These are phyloP conservation scores for Citrullus amarus DNA, from an alignment of 306 rosid genomes.

Conservation along the genomic window DNA sequence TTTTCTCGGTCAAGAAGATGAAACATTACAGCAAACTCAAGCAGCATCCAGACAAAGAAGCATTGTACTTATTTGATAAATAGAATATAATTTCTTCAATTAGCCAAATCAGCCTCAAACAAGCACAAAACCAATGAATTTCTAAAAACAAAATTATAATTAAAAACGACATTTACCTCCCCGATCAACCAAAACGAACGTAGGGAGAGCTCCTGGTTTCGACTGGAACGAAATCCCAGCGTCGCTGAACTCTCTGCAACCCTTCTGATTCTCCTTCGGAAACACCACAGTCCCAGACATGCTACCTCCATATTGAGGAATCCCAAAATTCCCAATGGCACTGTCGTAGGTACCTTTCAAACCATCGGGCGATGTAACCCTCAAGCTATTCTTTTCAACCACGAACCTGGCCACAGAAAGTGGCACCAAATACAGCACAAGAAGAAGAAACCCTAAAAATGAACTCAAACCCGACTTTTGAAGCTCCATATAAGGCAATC, in stretches of 20 bases:
- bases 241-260: slow-evolving; percentile 70
- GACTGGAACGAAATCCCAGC: slow-evolving; percentile 59
- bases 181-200: slow-evolving; percentile 83
- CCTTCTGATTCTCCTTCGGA: slow-evolving; percentile 78
- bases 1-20: not conserved
- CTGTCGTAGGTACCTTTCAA: slow-evolving; percentile 74
- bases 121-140: slow-evolving; percentile 7
- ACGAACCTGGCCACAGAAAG: slow-evolving; percentile 58
- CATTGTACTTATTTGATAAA: not conserved
- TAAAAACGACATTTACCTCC: slow-evolving; percentile 46
- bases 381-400: slow-evolving; percentile 95
- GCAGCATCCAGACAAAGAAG: not conserved
- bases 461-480: slow-evolving; percentile 30
- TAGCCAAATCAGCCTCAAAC: not conserved
- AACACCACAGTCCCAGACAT: slow-evolving; percentile 79
- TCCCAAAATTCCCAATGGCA: slow-evolving; percentile 97
- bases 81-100: not conserved
- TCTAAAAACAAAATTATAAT: not conserved
- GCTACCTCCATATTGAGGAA: slow-evolving; percentile 98
- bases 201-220: slow-evolving; percentile 79
- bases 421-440: slow-evolving; percentile 34
- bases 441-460: slow-evolving; percentile 66
- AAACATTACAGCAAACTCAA: not conserved
- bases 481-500: slow-evolving; percentile 37
- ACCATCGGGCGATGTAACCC: slow-evolving; percentile 75